phyloP scores from a whole-genome alignment of 345 rosid species.

The Syzygium jambos region DNA sequence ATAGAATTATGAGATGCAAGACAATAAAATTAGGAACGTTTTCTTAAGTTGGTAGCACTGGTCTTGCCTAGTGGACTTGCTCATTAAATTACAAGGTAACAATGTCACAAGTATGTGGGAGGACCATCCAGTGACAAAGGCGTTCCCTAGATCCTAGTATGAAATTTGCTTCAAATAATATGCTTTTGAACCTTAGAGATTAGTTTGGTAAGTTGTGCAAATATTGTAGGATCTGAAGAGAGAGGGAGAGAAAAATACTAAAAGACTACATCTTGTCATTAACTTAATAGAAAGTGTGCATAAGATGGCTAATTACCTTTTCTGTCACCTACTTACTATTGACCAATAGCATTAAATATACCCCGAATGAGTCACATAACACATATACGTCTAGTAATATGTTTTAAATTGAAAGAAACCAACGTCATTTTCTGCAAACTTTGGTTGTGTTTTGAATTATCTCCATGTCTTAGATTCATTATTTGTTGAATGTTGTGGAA shows the following conservation, averaged over 20 bases:
- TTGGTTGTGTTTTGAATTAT: not conserved
- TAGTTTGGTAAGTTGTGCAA: not conserved
- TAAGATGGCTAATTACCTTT: not conserved
- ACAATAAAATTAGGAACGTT: not conserved
- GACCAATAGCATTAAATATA: not conserved
- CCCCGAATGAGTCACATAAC: not conserved
- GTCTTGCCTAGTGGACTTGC: not conserved
- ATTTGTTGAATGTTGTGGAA: not conserved
- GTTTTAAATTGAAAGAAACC: not conserved
- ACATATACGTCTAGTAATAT: not conserved
- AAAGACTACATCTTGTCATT: not conserved
- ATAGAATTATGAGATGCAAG: not conserved
- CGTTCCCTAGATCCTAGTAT: not conserved
- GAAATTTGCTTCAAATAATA: not conserved
- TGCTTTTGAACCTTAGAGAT: not conserved
- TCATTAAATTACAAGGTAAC: not conserved
- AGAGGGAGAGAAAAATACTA: not conserved
- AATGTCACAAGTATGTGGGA: not conserved
- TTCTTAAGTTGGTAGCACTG: not conserved
- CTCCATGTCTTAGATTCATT: not conserved
- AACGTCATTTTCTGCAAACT: not conserved
- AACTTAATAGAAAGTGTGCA: not conserved
- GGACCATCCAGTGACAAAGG: not conserved
- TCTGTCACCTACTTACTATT: not conserved
- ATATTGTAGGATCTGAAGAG: not conserved